These are phyloP conservation scores for Acephala macrosclerotiorum DNA, from an alignment of 2,329 filamentous ascomycete species.

Conservation along the genomic window DNA sequence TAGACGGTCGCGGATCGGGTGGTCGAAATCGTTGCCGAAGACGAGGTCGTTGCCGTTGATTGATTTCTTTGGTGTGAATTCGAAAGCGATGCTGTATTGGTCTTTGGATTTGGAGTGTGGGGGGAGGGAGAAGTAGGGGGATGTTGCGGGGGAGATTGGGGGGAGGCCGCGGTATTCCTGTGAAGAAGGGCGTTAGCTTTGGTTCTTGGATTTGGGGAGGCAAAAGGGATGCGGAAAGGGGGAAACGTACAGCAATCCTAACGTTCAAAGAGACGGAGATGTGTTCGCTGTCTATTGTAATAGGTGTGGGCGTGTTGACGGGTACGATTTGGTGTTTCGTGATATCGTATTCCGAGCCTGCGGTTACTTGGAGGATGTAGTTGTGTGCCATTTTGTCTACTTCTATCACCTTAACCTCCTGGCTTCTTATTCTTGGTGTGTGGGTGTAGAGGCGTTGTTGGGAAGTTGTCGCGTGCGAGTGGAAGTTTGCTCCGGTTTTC, in stretches of 20 bases:
- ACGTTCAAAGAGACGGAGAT: conserved; percentile 76
- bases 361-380: conserved; percentile 83
- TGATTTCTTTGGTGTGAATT: conserved; percentile 71
- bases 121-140: conserved; percentile 77
- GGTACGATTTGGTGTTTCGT: conserved; percentile 75
- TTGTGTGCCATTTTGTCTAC: conserved; percentile 64
- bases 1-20: conserved; percentile 84
- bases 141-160: conserved; percentile 69
- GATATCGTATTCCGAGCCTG: conserved; percentile 77
- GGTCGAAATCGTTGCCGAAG: conserved; percentile 96
- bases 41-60: conserved; percentile 66
- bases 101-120: conserved; percentile 72
- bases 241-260: conserved; percentile 69
- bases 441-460: background rate
- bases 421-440: background rate
- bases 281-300: conserved; percentile 68
- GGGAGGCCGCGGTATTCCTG: conserved; percentile 74
- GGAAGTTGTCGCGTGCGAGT: too few species aligned
- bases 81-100: conserved; percentile 85
- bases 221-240: conserved; percentile 29
- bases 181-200: conserved; percentile 20
- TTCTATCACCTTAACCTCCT: background rate
- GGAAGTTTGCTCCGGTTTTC: too few species aligned
- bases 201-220: background rate
- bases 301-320: conserved; percentile 73